Conservation (phyloP, 2,329 filamentous ascomycete species). For the Aspergillus calidoustus region DNA sequence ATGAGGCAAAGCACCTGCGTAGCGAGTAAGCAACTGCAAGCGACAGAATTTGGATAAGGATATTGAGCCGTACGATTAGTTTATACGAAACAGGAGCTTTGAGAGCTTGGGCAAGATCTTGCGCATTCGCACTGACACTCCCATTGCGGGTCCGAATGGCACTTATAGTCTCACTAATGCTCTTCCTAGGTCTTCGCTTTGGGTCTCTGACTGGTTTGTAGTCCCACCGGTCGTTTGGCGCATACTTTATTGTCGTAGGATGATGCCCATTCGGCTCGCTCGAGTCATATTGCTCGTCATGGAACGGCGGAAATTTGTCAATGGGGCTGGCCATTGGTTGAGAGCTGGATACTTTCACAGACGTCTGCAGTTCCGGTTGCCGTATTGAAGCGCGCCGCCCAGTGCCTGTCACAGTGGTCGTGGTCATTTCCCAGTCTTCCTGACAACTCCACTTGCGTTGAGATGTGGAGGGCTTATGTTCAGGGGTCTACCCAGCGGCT, state of each 20-base stretch:
- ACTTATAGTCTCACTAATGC: constrained; percentile 83
- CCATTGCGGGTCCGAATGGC: constrained; percentile 79
- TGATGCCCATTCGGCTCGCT: constrained; percentile 32
- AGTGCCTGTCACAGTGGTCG: constrained; percentile 45
- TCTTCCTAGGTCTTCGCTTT: constrained; percentile 77
- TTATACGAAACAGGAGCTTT: constrained; percentile 86
- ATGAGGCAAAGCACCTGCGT: constrained; percentile 79
- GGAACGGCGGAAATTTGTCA: constrained; percentile 51
- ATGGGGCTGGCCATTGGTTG: constrained; percentile 40
- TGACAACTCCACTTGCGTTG: not conserved
- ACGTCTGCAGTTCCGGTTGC: constrained; percentile 40
- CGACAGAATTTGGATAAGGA: not conserved
- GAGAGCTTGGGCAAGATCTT: constrained; percentile 89
- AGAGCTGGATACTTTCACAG: constrained; percentile 32
- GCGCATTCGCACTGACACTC: constrained; percentile 89
- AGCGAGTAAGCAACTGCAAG: constrained; percentile 26
- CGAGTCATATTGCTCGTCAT: constrained; percentile 42
- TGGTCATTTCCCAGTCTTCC: constrained; percentile 39
- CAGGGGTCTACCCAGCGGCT: not conserved
- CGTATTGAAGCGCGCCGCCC: constrained; percentile 45
- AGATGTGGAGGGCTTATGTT: not conserved
- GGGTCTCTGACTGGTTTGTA: constrained; percentile 39
- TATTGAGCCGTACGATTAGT: constrained; percentile 70
- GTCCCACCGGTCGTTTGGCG: constrained; percentile 62
- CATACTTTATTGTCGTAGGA: constrained; percentile 36